Conservation (phyloP, 2,329 filamentous ascomycete species). For the Periconia sp. region DNA sequence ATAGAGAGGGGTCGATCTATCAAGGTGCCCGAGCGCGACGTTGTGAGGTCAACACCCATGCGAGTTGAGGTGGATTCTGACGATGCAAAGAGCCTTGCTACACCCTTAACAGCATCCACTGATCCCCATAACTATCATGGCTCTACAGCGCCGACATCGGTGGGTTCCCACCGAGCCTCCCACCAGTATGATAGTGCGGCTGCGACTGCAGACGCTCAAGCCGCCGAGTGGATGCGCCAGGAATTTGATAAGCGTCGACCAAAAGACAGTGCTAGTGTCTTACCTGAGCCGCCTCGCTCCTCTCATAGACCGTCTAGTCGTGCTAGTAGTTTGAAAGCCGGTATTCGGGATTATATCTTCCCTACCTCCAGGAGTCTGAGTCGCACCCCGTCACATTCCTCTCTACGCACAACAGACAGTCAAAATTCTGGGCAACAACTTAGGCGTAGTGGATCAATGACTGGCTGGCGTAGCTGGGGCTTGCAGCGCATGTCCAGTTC, state of each 20-base stretch:
- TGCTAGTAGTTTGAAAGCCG: constrained; percentile 39
- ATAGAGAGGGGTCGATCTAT: constrained; percentile 20
- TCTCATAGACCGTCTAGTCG: constrained; percentile 38
- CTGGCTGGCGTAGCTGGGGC: constrained; percentile 45
- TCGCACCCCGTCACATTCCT: constrained; percentile 39
- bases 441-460: constrained; percentile 26
- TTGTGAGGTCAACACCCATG: constrained; percentile 17
- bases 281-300: constrained; percentile 15
- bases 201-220: constrained; percentile 42
- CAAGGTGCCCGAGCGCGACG: constrained; percentile 22
- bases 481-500: constrained; percentile 38
- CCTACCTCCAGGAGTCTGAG: constrained; percentile 36
- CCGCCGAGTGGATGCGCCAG: constrained; percentile 48
- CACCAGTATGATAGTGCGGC: constrained; percentile 36
- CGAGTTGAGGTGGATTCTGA: constrained; percentile 33
- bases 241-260: constrained; percentile 45
- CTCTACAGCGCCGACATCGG: constrained; percentile 48
- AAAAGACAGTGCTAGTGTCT: constrained; percentile 21
- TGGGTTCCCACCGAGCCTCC: constrained; percentile 46
- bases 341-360: constrained; percentile 47
- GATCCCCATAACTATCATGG: constrained; percentile 40
- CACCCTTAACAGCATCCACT: constrained; percentile 46
- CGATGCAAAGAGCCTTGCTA: constrained; percentile 38
- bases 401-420: constrained; percentile 23
- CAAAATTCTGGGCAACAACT: constrained; percentile 18